Conservation (phyloP, 306 rosid species). For the Acacia confusa region DNA sequence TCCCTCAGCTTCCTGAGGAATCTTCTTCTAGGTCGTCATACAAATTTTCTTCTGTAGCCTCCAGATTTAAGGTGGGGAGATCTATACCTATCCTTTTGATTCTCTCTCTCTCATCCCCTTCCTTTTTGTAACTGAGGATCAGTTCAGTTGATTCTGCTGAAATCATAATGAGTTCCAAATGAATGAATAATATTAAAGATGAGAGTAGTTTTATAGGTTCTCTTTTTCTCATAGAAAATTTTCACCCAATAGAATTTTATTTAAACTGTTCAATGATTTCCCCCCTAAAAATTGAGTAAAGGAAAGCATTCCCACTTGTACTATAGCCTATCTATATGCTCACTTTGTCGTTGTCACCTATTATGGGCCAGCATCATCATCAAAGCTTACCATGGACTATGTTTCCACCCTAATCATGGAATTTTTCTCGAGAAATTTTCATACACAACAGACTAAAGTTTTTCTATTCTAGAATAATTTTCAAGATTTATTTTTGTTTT, state of each 20-base stretch:
- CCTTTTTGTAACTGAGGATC: neutral
- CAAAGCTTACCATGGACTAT: neutral
- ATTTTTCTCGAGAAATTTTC: neutral
- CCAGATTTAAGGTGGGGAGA: slow-evolving; percentile 86
- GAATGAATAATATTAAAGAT: neutral
- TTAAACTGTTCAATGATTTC: neutral
- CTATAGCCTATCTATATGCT: neutral
- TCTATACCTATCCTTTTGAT: neutral
- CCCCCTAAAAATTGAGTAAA: neutral
- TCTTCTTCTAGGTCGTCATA: slow-evolving; percentile 88
- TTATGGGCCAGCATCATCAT: neutral
- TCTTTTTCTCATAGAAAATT: neutral
- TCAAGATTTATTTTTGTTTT: neutral
- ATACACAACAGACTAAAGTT: neutral
- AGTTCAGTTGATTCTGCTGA: neutral
- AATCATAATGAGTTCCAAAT: neutral
- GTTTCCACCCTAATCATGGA: neutral
- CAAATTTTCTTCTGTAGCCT: slow-evolving; percentile 93
- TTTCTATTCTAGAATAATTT: neutral
- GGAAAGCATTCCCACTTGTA: neutral
- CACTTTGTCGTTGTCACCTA: neutral
- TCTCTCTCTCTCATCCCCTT: neutral
- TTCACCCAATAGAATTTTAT: neutral
- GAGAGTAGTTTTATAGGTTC: neutral
- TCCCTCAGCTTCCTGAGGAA: slow-evolving; percentile 69